phyloP scores from a whole-genome alignment of 257 asterid species.

The Plantago elongata region DNA sequence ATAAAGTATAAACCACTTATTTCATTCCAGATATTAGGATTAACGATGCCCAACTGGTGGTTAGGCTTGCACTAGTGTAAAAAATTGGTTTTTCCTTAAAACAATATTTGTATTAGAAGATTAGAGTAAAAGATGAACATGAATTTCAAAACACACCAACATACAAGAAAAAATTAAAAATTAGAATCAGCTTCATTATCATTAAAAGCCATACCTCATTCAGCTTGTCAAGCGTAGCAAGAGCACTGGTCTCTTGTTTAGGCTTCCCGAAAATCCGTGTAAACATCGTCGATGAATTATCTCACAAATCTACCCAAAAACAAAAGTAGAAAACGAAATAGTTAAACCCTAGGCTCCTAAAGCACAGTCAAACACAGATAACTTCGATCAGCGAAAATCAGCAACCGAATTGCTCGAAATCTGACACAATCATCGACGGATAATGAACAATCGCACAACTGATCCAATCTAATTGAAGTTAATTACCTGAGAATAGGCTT shows the following conservation, averaged over 20 bases:
- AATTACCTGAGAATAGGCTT: background rate
- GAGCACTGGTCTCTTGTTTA: constrained; percentile 59
- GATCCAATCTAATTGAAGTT: constrained; percentile 3
- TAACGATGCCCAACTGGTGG: too few relatives aligned
- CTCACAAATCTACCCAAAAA: constrained; percentile 10
- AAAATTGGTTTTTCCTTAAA: too few relatives aligned
- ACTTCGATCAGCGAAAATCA: constrained; percentile 23
- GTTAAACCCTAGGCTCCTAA: constrained; percentile 23
- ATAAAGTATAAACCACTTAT: too few relatives aligned
- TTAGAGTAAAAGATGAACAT: too few relatives aligned
- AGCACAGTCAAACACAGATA: constrained; percentile 16
- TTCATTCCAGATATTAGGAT: too few relatives aligned
- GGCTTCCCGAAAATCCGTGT: constrained; percentile 65
- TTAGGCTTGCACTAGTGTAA: too few relatives aligned
- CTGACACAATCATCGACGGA: constrained; percentile 16
- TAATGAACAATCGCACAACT: background rate
- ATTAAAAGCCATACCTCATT: constrained; percentile 46
- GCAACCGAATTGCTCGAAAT: constrained; percentile 11
- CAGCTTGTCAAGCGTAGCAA: constrained; percentile 64
- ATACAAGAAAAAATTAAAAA: background rate
- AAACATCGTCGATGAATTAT: constrained; percentile 44
- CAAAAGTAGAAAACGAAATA: background rate
- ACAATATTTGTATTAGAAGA: too few relatives aligned
- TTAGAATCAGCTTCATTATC: background rate
- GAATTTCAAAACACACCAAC: background rate